These are phyloP conservation scores for Xerocomellus amylosporus DNA, from an alignment of 768 basidiomycete species.

Conservation along the genomic window DNA sequence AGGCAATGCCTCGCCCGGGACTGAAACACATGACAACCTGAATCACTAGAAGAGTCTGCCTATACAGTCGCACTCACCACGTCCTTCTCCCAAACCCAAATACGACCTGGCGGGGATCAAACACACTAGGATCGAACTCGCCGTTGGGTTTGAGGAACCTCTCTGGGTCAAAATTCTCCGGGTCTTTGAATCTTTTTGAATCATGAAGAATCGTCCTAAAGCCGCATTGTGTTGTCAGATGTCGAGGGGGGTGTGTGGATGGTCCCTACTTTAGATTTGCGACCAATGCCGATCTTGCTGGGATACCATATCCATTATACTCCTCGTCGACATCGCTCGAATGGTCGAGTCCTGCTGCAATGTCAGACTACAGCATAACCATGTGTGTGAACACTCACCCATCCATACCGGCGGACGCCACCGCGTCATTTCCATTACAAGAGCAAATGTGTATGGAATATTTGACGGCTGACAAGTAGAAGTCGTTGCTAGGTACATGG, in stretches of 20 bases:
- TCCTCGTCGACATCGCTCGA: conserved; percentile 1
- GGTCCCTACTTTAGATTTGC: conserved; percentile 2
- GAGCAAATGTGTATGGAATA: conserved; percentile 2
- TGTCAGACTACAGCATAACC: not conserved
- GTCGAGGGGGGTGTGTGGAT: too few relatives aligned
- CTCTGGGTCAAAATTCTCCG: not conserved
- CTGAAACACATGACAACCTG: not conserved
- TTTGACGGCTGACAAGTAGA: not conserved
- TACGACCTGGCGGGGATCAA: conserved; percentile 4
- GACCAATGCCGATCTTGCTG: conserved; percentile 1
- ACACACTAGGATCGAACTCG: not conserved
- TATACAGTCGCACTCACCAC: not conserved
- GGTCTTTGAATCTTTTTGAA: not conserved
- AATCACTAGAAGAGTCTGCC: not conserved
- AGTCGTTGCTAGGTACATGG: not conserved
- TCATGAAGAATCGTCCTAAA: conserved; percentile 2
- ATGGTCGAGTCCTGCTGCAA: not conserved
- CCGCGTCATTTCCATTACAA: conserved; percentile 5
- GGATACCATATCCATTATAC: conserved; percentile 3
- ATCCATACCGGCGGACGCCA: conserved; percentile 10
- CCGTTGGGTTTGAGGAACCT: not conserved
- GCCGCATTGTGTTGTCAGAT: not conserved
- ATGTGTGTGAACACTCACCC: not conserved
- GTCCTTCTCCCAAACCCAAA: conserved; percentile 8
- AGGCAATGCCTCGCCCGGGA: conserved; percentile 4